Evolutionary conservation across 352 stramenopile genomes (phyloP), one percentile per base, ranked within the genome.

Genomic region (Phytophthora citrophthora): DNA sequence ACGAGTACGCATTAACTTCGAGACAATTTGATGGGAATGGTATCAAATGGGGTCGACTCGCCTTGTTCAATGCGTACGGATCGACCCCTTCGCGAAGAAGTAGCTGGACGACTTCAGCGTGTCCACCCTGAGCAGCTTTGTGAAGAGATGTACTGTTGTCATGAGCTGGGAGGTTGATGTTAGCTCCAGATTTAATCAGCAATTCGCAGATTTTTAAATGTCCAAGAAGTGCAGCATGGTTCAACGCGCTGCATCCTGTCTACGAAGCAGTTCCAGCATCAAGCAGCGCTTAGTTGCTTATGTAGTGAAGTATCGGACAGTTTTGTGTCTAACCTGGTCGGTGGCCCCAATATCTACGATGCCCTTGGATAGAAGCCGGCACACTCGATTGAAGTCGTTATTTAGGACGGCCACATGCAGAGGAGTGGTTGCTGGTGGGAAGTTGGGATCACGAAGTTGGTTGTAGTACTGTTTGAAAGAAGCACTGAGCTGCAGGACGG

Each of bases 201-300:
- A 83, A 16, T 2, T 65, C 50, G 45, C 70, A 81, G 4, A 76
- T 57, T 40, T 65, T 53, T 5, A 46, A 9, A 23, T 68, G 51
- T 4, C 72, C 75, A 34, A 83, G 69, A 12, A 83, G 62, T 15
- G 72, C 64, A 4, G 72, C 72, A 34, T 83, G 75, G 10, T 81
- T 68, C 7, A 83, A 50, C 11, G 66, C 32, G 13, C 57, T 68
- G 26, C 55, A 69, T 4, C 72, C 75, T 20, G 52, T 68, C 72
- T 83, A 44, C 52, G 32, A 23, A 52, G 4, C 26, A 54, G n/a
- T 32, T 27, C 15, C 13, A 32, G 13, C 32, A 50, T n/a, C 12
- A n/a, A 48, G 8, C 3, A 41, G 18, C 16, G 16, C 18, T 18
- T 12, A 32, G 43, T 13, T 13, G 43, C 15, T 13, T 16, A 39